phyloP scores from a whole-genome alignment of 148 eudicot species.

The Pouteria glomerata region DNA sequence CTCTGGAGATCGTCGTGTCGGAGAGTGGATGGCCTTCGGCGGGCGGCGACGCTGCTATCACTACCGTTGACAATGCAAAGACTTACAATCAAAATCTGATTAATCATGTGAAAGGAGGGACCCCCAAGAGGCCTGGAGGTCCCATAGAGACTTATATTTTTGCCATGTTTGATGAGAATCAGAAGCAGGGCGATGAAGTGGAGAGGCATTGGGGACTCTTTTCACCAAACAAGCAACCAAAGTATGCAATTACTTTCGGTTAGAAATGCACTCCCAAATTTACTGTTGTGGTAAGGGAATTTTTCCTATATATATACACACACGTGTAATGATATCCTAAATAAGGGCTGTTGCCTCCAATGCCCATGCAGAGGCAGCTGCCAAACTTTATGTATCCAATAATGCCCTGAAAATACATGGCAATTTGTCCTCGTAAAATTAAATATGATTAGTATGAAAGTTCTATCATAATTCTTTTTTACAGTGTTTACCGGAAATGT shows the following conservation, averaged over 20 bases:
- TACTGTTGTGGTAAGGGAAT: too few species aligned
- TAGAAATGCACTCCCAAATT: too few species aligned
- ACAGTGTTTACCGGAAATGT: too few species aligned
- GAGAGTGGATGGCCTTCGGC: constrained; percentile 64
- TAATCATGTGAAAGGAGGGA: constrained; percentile 35
- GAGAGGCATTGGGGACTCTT: constrained; percentile 58
- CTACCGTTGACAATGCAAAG: constrained; percentile 27
- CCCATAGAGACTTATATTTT: constrained; percentile 36
- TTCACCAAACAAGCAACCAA: constrained; percentile 23
- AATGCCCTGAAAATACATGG: not conserved
- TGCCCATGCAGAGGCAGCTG: too few species aligned
- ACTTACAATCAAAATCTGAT: constrained; percentile 39
- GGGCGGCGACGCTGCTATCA: constrained; percentile 32
- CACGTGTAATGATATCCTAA: too few species aligned
- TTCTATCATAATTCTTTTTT: too few species aligned
- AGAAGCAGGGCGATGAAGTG: constrained; percentile 21
- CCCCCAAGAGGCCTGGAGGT: constrained; percentile 39
- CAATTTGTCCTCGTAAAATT: too few species aligned
- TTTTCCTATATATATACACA: too few species aligned
- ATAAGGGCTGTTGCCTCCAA: too few species aligned
- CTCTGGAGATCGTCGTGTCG: constrained; percentile 35
- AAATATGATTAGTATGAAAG: too few species aligned
- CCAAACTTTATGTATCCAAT: too few species aligned
- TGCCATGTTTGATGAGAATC: constrained; percentile 48
- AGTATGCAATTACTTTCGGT: constrained; percentile 27